Evolutionary conservation across 768 basidiomycete species (phyloP).

Genomic region (Kondoa malvinella): DNA sequence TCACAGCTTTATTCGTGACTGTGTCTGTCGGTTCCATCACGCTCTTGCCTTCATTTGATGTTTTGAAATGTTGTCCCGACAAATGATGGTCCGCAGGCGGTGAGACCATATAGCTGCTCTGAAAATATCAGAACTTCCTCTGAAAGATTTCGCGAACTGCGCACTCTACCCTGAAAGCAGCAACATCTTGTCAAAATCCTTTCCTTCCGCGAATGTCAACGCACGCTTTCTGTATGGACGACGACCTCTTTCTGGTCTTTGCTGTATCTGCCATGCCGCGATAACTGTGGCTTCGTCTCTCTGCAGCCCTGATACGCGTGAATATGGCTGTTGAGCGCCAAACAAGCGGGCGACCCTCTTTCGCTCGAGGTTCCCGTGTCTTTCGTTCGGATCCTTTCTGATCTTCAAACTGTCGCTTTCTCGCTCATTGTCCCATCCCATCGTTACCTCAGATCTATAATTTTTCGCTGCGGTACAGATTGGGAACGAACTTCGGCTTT

Average conservation of each 20-base stretch:
- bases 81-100: background rate
- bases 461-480: too few species aligned
- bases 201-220: background rate
- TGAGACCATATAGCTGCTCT: background rate
- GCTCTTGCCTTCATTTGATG: background rate
- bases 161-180: background rate
- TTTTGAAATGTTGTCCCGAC: too few species aligned
- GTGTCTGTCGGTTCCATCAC: background rate
- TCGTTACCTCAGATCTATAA: too few species aligned
- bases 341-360: too few species aligned
- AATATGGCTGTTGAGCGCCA: too few species aligned
- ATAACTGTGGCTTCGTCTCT: too few species aligned
- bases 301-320: too few species aligned
- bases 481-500: too few species aligned
- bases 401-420: too few species aligned
- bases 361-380: too few species aligned
- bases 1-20: background rate
- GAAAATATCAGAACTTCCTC: background rate
- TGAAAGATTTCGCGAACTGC: background rate
- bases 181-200: background rate
- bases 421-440: too few species aligned
- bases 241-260: background rate
- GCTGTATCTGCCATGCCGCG: background rate
- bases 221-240: constrained; percentile 5
- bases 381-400: too few species aligned